A percentile compares a stretch with the other conserved stretches of the same genome.
Evolutionary conservation across 768 basidiomycete species (phyloP).

Genomic region (Mycena galericulata): DNA sequence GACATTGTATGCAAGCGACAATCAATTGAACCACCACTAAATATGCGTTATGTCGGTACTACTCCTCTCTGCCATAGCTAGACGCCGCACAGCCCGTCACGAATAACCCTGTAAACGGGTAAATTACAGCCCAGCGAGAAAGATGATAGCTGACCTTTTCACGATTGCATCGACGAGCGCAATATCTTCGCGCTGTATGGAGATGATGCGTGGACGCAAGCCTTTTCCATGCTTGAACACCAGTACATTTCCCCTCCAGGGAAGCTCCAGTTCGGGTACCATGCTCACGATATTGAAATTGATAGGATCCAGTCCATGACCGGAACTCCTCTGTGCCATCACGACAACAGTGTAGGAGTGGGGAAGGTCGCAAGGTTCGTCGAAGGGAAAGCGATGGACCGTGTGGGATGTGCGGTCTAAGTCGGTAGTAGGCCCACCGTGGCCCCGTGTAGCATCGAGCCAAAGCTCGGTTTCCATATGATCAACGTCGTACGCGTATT

Average conservation of each 20-base stretch:
- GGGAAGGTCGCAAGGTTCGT: not conserved
- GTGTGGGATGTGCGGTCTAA: too few species aligned
- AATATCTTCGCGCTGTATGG: not conserved
- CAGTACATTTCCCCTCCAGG: not conserved
- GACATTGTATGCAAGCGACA: too few species aligned
- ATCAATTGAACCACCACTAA: too few species aligned
- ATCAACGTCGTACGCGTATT: not conserved
- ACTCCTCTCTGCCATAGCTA: too few species aligned
- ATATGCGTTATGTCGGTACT: too few species aligned
- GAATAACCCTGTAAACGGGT: not conserved
- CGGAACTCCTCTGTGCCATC: not conserved
- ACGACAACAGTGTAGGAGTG: not conserved
- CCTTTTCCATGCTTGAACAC: conserved; percentile 1
- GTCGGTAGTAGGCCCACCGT: not conserved
- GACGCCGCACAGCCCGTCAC: not conserved
- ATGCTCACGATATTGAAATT: not conserved
- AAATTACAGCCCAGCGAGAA: not conserved
- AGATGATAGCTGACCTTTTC: not conserved
- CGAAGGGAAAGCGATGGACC: not conserved
- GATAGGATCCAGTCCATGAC: not conserved
- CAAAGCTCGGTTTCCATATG: not conserved
- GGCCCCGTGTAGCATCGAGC: not conserved
- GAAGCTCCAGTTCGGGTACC: not conserved
- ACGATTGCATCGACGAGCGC: not conserved
- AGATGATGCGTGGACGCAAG: not conserved